Evolutionary conservation across 1,139 yeast genomes (phyloP).

Genomic region (Lodderomyces jiufengensis): DNA sequence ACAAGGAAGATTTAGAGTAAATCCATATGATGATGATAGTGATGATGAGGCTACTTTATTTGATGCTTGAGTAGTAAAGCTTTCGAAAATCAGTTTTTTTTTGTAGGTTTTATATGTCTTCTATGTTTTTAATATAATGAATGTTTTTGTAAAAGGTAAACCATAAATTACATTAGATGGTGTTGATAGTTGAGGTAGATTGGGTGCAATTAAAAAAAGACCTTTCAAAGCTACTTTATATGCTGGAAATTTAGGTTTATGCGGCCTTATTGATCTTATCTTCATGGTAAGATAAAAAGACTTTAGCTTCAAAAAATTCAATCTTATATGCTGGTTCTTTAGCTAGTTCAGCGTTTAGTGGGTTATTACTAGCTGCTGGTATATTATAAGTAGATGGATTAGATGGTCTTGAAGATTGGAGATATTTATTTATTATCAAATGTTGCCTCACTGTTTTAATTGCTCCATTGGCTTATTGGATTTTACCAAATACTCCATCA

Average conservation of each 20-base stretch:
- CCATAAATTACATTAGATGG: too few relatives aligned
- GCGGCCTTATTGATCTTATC: slow-evolving; percentile 48
- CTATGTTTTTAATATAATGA: too few relatives aligned
- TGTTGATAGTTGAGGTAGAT: slow-evolving; percentile 27
- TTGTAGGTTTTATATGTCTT: too few relatives aligned
- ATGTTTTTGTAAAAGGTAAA: too few relatives aligned
- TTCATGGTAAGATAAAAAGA: slow-evolving; percentile 47
- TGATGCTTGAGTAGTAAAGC: too few relatives aligned
- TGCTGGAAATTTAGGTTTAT: slow-evolving; percentile 47
- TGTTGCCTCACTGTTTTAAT: slow-evolving; percentile 65
- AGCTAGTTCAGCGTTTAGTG: slow-evolving; percentile 80
- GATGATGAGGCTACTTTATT: too few relatives aligned
- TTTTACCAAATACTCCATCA: slow-evolving; percentile 69
- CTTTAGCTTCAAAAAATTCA: slow-evolving; percentile 52
- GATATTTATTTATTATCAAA: slow-evolving; percentile 72
- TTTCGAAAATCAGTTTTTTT: too few relatives aligned
- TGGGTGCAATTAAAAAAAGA: slow-evolving; percentile 37
- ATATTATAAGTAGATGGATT: slow-evolving; percentile 38
- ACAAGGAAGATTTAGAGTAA: too few relatives aligned
- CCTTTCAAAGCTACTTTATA: too few relatives aligned
- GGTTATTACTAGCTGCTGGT: slow-evolving; percentile 57
- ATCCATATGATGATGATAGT: too few relatives aligned
- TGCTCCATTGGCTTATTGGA: slow-evolving; percentile 55
- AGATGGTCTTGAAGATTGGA: slow-evolving; percentile 54
- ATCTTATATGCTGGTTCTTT: slow-evolving; percentile 62